Evolutionary conservation across 2,329 filamentous ascomycete genomes (phyloP).

Genomic region (Claviceps humidiphila): DNA sequence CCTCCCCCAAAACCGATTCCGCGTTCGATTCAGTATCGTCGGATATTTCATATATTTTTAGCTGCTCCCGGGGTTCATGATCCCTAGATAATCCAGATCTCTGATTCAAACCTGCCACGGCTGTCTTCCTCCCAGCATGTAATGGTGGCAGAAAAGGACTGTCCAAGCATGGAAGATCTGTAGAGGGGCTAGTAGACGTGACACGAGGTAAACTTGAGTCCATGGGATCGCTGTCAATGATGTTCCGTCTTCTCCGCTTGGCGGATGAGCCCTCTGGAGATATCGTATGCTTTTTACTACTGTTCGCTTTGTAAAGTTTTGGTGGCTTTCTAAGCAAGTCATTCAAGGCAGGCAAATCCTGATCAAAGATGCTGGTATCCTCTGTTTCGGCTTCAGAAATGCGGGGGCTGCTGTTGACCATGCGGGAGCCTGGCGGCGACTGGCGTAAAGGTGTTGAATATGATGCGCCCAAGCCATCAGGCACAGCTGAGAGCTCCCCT

Average conservation of each 20-base stretch:
- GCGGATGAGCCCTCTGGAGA: constrained; percentile 13
- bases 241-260: constrained; percentile 16
- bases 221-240: constrained; percentile 20
- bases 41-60: neutral
- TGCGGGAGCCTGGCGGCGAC: constrained; percentile 13
- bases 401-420: constrained; percentile 19
- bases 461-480: constrained; percentile 11
- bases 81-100: neutral
- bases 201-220: constrained; percentile 7
- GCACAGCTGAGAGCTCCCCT: constrained; percentile 9
- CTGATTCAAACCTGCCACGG: neutral
- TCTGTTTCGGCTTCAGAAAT: constrained; percentile 24
- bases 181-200: neutral
- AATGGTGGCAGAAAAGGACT: neutral
- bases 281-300: constrained; percentile 12
- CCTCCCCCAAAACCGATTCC: neutral
- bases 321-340: constrained; percentile 17
- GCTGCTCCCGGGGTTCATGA: neutral
- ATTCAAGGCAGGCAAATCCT: constrained; percentile 24
- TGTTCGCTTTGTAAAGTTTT: constrained; percentile 6
- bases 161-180: neutral
- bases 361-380: constrained; percentile 22
- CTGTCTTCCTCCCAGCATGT: neutral
- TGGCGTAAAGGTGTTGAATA: constrained; percentile 19
- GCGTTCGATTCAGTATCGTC: neutral